Conservation (phyloP, 2,329 filamentous ascomycete genomes). For the Rhynchosporium agropyri region DNA sequence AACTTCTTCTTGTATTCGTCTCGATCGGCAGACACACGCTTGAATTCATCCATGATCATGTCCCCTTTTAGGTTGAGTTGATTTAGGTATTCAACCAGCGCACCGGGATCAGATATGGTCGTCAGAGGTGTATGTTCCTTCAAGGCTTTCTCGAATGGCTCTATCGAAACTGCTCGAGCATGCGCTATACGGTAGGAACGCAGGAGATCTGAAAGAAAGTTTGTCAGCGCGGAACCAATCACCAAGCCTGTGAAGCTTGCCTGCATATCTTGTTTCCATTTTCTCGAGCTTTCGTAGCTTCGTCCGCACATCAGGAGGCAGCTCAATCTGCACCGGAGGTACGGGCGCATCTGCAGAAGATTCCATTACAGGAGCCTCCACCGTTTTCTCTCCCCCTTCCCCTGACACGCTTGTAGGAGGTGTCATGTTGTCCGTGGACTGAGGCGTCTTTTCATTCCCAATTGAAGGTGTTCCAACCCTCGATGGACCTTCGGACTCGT, state of each 20-base stretch:
- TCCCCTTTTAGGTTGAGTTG: conserved; percentile 84
- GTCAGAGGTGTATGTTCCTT: conserved; percentile 91
- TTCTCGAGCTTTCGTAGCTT: conserved; percentile 58
- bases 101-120: conserved; percentile 81
- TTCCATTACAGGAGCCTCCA: conserved; percentile 28
- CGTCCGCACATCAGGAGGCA: conserved; percentile 25
- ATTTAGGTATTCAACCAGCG: conserved; percentile 86
- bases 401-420: conserved; percentile 39
- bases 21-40: conserved; percentile 79
- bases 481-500: conserved; percentile 69
- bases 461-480: conserved; percentile 60
- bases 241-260: conserved; percentile 59
- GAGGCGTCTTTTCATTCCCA: conserved; percentile 40
- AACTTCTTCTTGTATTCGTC: conserved; percentile 78
- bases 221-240: conserved; percentile 27
- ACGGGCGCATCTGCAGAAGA: conserved; percentile 23
- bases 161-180: conserved; percentile 80
- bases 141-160: conserved; percentile 88
- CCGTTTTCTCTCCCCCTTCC: conserved; percentile 35
- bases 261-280: conserved; percentile 75
- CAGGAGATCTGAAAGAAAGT: conserved; percentile 66
- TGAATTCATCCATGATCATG: conserved; percentile 93
- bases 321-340: conserved; percentile 11
- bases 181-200: conserved; percentile 93
- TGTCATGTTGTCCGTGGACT: conserved; percentile 34